These are phyloP conservation scores for Alternaria postmessia DNA, from an alignment of 2,329 filamentous ascomycete species.

Conservation along the genomic window DNA sequence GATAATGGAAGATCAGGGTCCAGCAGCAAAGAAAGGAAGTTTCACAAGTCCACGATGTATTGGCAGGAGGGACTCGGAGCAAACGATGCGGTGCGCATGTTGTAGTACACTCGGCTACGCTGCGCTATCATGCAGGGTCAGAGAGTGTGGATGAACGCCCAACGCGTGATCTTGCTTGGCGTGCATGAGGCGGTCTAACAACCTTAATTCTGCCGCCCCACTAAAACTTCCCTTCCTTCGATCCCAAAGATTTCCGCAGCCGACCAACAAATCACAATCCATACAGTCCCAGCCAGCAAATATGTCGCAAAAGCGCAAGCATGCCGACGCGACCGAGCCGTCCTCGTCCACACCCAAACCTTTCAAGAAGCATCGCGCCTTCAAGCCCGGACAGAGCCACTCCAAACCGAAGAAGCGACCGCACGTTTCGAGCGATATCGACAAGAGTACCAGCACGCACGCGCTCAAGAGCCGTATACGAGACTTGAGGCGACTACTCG, in stretches of 20 bases:
- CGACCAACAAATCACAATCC: constrained; percentile 3
- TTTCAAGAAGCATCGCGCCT: constrained; percentile 38
- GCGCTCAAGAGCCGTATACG: constrained; percentile 76
- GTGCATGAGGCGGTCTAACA: constrained; percentile 27
- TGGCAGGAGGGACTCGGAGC: neutral
- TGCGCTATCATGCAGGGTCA: neutral
- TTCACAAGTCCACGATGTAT: neutral
- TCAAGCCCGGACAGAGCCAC: constrained; percentile 27
- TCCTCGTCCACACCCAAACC: constrained; percentile 18
- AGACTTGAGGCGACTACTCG: constrained; percentile 72
- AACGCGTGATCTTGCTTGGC: constrained; percentile 34
- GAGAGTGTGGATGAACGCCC: constrained; percentile 22
- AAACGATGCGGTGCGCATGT: neutral
- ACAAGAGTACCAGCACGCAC: constrained; percentile 55
- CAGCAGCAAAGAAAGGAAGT: neutral
- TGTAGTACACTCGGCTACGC: neutral
- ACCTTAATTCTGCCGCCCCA: constrained; percentile 38
- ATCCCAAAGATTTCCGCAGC: constrained; percentile 12
- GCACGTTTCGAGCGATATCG: constrained; percentile 32
- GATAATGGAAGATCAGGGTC: constrained; percentile 1
- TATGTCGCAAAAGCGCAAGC: constrained; percentile 51
- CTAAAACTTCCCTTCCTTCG: constrained; percentile 38
- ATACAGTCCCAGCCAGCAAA: constrained; percentile 3
- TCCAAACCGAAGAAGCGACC: constrained; percentile 29
- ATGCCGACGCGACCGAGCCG: constrained; percentile 28